Evolutionary conservation across 2,329 filamentous ascomycete genomes (phyloP).

Genomic region (Fusarium torulosum): DNA sequence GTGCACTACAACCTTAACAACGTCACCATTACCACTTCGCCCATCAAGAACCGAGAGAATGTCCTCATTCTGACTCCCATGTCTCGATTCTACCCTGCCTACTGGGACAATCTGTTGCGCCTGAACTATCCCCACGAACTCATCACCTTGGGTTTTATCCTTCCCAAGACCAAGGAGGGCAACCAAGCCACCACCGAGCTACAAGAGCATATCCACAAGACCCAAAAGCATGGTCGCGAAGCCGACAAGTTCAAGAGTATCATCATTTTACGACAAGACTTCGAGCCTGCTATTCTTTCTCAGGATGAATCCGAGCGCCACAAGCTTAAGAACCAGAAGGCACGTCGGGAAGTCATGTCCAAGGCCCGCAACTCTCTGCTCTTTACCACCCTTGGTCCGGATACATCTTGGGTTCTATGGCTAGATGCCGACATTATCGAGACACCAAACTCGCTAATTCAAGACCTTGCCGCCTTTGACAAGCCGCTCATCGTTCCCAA

Average conservation of each 20-base stretch:
- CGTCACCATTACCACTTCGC: conserved; percentile 83
- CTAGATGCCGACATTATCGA: conserved; percentile 93
- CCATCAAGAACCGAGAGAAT: conserved; percentile 83
- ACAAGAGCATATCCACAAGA: conserved; percentile 86
- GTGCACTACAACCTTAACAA: conserved; percentile 96
- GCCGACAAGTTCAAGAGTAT: conserved; percentile 90
- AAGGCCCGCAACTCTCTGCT: conserved; percentile 93
- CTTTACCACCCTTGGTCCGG: conserved; percentile 92
- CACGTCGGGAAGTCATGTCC: conserved; percentile 88
- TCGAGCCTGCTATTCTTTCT: conserved; percentile 82
- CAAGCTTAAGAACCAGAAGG: conserved; percentile 91
- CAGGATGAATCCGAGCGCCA: conserved; percentile 92
- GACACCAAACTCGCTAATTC: conserved; percentile 84
- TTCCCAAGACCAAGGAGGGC: conserved; percentile 92
- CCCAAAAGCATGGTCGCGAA: conserved; percentile 81
- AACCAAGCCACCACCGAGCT: conserved; percentile 86
- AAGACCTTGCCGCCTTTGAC: conserved; percentile 89
- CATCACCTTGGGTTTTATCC: conserved; percentile 95
- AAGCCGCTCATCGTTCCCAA: conserved; percentile 95
- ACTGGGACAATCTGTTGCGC: conserved; percentile 92
- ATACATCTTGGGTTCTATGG: conserved; percentile 97
- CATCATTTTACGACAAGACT: conserved; percentile 95
- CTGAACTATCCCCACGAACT: conserved; percentile 92
- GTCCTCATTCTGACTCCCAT: conserved; percentile 94
- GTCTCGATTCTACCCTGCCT: conserved; percentile 90